Conservation (phyloP, 73 alveolate species). For the Paramecium octaurelia region DNA sequence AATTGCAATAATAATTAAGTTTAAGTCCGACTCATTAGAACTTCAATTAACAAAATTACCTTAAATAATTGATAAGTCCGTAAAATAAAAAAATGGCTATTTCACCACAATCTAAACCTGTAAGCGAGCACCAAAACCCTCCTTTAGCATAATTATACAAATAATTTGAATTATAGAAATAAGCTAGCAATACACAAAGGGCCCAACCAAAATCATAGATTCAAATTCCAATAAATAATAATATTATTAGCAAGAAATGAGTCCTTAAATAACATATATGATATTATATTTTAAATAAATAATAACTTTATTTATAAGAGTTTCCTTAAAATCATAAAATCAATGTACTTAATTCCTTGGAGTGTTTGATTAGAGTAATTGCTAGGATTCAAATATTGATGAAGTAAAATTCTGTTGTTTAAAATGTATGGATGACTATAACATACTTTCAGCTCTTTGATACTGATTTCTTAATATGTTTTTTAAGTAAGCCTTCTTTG, state of each 20-base stretch:
- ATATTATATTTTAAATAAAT: neutral
- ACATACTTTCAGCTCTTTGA: neutral
- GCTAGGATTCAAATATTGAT: neutral
- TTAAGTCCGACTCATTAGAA: neutral
- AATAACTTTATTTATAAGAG: neutral
- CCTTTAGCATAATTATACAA: neutral
- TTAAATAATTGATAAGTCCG: neutral
- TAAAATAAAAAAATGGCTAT: neutral
- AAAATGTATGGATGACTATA: neutral
- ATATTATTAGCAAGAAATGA: neutral
- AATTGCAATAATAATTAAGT: neutral
- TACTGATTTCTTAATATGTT: neutral
- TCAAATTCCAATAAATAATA: neutral
- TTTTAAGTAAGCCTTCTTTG: neutral
- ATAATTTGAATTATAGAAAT: neutral
- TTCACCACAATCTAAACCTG: neutral
- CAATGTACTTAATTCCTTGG: neutral
- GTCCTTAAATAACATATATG: neutral
- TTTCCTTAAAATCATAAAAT: neutral
- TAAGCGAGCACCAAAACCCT: constrained; percentile 20
- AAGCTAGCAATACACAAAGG: neutral
- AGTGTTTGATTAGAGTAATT: neutral
- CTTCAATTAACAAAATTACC: neutral
- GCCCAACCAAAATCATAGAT: constrained; percentile 1
- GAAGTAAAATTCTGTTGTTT: neutral